phyloP scores from a whole-genome alignment of 2,329 filamentous ascomycete genomes.

The Pseudocercospora cruenta region DNA sequence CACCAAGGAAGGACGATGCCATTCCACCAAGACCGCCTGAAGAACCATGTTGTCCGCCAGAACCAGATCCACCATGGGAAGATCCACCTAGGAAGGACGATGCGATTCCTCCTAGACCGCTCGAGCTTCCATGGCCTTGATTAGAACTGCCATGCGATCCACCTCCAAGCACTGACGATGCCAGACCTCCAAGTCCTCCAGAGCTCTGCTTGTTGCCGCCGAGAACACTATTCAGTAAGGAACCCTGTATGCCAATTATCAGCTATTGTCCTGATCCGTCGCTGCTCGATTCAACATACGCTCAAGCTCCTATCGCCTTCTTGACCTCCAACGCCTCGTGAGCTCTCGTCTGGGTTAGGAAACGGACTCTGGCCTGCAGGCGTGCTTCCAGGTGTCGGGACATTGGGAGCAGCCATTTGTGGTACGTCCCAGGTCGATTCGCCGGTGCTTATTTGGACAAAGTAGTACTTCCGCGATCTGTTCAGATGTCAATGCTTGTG shows the following conservation, averaged over 20 bases:
- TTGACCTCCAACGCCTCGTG: conserved; percentile 34
- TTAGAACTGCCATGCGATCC: conserved; percentile 20
- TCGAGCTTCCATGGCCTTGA: conserved; percentile 23
- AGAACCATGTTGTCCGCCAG: conserved; percentile 18
- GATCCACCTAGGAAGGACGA: conserved; percentile 38
- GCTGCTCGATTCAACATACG: conserved; percentile 26
- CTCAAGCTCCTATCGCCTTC: conserved; percentile 38
- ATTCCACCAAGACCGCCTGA: conserved; percentile 33
- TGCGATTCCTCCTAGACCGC: conserved; percentile 37
- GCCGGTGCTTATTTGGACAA: conserved; percentile 47
- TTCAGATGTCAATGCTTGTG: conserved; percentile 17
- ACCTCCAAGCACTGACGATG: conserved; percentile 28
- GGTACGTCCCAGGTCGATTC: conserved; percentile 47
- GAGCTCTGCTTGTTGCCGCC: conserved; percentile 37
- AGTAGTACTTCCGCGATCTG: conserved; percentile 48
- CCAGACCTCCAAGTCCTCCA: conserved; percentile 29
- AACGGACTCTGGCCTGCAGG: conserved; percentile 43
- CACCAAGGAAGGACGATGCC: conserved; percentile 32
- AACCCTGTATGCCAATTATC: conserved; percentile 27
- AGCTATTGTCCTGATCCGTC: conserved; percentile 12
- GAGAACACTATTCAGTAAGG: conserved; percentile 34
- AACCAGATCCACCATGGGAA: conserved; percentile 19
- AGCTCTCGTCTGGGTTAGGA: conserved; percentile 33
- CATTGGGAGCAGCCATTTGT: conserved; percentile 43
- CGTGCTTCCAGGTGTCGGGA: conserved; percentile 43